A percentile compares a stretch with the other conserved stretches of the same genome.
phyloP scores from a whole-genome alignment of 768 basidiomycete species.

The Leccinellum rugosiceps region DNA sequence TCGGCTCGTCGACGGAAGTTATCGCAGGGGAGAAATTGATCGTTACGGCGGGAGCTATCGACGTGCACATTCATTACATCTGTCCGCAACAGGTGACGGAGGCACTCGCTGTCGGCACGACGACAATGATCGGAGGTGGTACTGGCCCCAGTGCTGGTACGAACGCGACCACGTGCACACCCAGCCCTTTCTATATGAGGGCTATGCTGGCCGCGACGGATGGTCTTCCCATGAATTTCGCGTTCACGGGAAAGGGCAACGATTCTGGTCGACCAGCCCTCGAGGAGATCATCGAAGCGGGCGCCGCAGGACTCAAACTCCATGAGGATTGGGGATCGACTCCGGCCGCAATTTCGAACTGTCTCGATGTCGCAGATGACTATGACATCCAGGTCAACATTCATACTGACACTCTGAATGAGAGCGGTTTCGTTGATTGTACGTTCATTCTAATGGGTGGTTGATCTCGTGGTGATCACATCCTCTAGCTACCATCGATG shows the following conservation, averaged over 20 bases:
- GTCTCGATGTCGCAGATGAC: constrained; percentile 79
- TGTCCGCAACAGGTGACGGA: constrained; percentile 91
- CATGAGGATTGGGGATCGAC: constrained; percentile 98
- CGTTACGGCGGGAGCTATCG: constrained; percentile 89
- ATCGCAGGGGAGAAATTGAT: constrained; percentile 96
- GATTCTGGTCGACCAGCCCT: constrained; percentile 74
- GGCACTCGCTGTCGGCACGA: constrained; percentile 78
- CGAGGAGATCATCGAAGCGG: constrained; percentile 79
- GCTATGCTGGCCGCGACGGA: constrained; percentile 94
- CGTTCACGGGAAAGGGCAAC: constrained; percentile 95
- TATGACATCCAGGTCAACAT: constrained; percentile 96
- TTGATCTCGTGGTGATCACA: constrained; percentile 6
- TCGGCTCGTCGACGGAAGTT: constrained; percentile 92
- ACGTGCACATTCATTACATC: constrained; percentile 93
- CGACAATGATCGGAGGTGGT: constrained; percentile 94
- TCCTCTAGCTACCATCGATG: constrained; percentile 72
- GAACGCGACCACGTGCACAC: constrained; percentile 89
- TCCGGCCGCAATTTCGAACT: constrained; percentile 74
- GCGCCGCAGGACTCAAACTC: constrained; percentile 87
- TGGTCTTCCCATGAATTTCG: constrained; percentile 86
- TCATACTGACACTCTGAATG: constrained; percentile 96
- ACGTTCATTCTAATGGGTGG: constrained; percentile 22
- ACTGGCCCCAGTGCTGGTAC: constrained; percentile 91
- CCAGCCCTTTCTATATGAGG: constrained; percentile 83
- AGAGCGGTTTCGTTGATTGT: constrained; percentile 97